Base-by-base conservation (phyloP, 2,329 filamentous ascomycete genomes). In the Trichoderma simmonsii region DNA sequence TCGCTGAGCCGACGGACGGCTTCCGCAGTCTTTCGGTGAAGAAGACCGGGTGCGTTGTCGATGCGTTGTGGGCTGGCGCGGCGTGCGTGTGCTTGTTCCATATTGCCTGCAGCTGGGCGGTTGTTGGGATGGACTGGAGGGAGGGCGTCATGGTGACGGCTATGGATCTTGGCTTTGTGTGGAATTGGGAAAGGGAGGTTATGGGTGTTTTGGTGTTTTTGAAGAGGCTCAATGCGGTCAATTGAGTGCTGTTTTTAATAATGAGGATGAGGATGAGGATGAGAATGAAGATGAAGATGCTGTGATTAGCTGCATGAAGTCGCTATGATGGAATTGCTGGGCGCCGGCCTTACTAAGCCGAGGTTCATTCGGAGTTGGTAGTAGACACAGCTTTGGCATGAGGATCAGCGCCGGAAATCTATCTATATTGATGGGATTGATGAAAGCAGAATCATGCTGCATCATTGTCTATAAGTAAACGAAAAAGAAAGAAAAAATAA, bases 41-140 rank as follows among this genome's bases (percentile, higher is more conserved):
- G 82, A 95, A 95, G 1, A 93, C 92, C 0, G 92, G 92, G 75
- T 95, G 92, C 30, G 88, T 83, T 51, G 84, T 85, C 1, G 92
- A 88, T 11, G 88, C 83, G 78, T 92, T 86, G 77, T 86, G 87
- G 6, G 77, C 73, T 24, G 57, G 56, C 56, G 66, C 57, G 68
- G 71, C 48, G 70, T 79, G 77, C 26, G 76, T 76, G 57, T 77
- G 77, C 26, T 76, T 76, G 57, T 77, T 75, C 77, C 77, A 77
- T 24, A 76, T 73, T 7, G 74, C 71, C 72, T 79, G 77, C 67
- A 78, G 75, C 57, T 64, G 70, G 21, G 72, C 30, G n/a, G 64
- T 9, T 43, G 72, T 26, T 54, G 63, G 48, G 72, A 57, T 21
- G 57, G 43, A 59, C 8, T 71, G 62, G 24, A 28, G 63, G 18